Conservation (phyloP, 2,329 filamentous ascomycete species). For the Hirsutella rhossiliensis region DNA sequence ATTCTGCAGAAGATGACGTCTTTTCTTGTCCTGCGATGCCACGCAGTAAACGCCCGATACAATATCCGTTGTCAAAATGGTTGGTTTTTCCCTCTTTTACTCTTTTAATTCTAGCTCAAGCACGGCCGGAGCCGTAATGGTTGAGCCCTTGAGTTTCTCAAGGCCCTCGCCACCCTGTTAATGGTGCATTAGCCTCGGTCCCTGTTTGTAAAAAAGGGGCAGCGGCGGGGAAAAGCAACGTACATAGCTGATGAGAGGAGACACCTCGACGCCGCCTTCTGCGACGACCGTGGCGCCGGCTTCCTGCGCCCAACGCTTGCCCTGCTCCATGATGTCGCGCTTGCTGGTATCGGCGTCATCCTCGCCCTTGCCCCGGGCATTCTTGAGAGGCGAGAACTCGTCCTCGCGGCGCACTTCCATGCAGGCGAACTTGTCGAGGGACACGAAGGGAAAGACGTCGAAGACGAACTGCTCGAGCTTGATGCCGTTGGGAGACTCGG, state of each 20-base stretch:
- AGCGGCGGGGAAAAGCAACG: slow-evolving; percentile 35
- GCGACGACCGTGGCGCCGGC: slow-evolving; percentile 66
- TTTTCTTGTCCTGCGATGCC: neutral
- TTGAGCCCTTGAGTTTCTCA: slow-evolving; percentile 39
- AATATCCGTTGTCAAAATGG: neutral
- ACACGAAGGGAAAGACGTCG: slow-evolving; percentile 86
- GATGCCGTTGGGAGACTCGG: slow-evolving; percentile 91
- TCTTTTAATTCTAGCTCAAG: slow-evolving; percentile 30
- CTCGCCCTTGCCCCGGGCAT: slow-evolving; percentile 70
- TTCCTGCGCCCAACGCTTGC: slow-evolving; percentile 70
- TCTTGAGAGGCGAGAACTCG: slow-evolving; percentile 97
- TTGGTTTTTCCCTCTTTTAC: neutral
- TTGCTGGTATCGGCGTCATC: slow-evolving; percentile 93
- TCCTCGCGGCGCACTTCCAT: slow-evolving; percentile 95
- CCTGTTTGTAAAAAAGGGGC: neutral
- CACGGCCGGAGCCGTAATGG: slow-evolving; percentile 39
- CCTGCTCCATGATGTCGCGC: slow-evolving; percentile 80
- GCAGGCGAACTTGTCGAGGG: slow-evolving; percentile 81
- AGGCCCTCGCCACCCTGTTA: slow-evolving; percentile 50
- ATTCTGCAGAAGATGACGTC: neutral
- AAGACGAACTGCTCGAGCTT: slow-evolving; percentile 99
- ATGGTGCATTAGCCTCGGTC: slow-evolving; percentile 3
- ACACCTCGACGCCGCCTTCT: slow-evolving; percentile 71
- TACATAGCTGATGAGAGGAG: slow-evolving; percentile 90
- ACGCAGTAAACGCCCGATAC: neutral